Evolutionary conservation across 73 alveolate genomes (phyloP), one percentile per base, ranked within the genome.

Genomic region (Paramecium caudatum): DNA sequence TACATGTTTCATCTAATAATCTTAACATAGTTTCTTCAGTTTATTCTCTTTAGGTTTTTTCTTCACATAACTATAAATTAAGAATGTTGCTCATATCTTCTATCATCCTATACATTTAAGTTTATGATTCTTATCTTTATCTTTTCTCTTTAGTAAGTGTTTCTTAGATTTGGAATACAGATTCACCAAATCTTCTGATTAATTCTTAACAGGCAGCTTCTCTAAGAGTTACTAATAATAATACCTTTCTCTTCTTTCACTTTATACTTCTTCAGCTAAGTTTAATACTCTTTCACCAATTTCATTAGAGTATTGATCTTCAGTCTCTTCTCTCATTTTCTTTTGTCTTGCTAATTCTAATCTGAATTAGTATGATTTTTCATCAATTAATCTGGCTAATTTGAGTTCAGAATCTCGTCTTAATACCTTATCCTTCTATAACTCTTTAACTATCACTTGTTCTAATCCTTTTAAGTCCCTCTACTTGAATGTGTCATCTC

Each of bases 1-100:
- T 47, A 61, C 98, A 94, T 33, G 98, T 94, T 91, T 94, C 98
- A 49, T 94, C 98, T n/a, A 94, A 83, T 8, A 94, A 55, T 82
- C 68, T 90, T 10, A 94, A 91, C 68, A 94, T 63, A 37, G 88
- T 93, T 34, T 93, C 98, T 78, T 94, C 98, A 8, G 95, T 94
- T 8, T 62, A 82, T 74, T 93, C 93, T 82, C 98, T 90, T 45
- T 94, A 95, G 25, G 68, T 41, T 23, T 83, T 91, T 27, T 94
- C 96, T 46, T 82, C 88, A 37, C 41, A 9, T 47, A 94, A 39
- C 37, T 94, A 95, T 45, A 70, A 63, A 87, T 91, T 62, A 13
- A 94, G 82, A 50, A 91, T 92, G 21, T 91, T 46, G 33, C 91
- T 94, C 91, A 93, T 94, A 19, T 94, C 98, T 61, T 94, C 96